phyloP scores from a whole-genome alignment of 2,329 filamentous ascomycete genomes.

The Colletotrichum sp. region DNA sequence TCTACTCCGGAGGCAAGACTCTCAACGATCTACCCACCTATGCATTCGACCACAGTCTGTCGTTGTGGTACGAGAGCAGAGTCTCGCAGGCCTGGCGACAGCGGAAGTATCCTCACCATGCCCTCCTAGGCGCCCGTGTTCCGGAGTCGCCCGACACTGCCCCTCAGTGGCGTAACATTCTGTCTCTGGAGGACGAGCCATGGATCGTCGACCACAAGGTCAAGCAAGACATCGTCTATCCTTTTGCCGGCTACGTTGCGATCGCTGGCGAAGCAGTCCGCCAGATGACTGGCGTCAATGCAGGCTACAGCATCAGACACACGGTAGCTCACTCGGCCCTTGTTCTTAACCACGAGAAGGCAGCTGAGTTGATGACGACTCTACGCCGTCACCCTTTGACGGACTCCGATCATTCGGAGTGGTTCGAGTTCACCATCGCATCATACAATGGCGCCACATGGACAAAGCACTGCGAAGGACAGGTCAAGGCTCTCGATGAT shows the following conservation, averaged over 20 bases:
- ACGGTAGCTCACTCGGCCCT: not conserved
- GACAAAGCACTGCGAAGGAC: not conserved
- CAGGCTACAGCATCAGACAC: not conserved
- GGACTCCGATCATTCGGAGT: not conserved
- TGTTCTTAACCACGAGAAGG: not conserved
- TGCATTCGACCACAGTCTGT: not conserved
- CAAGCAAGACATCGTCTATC: not conserved
- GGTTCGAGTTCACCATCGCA: not conserved
- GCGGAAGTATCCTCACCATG: not conserved
- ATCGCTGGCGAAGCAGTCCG: conserved; percentile 1
- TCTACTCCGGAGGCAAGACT: not conserved
- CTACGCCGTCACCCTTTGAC: not conserved
- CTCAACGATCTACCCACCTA: not conserved
- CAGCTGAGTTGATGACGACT: not conserved
- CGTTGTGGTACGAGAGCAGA: not conserved
- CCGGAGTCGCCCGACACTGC: not conserved
- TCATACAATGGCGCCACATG: not conserved
- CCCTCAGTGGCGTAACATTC: not conserved
- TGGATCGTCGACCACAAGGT: not conserved
- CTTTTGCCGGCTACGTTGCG: not conserved
- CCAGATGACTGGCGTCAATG: not conserved
- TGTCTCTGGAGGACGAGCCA: not conserved
- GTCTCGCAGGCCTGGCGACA: not conserved
- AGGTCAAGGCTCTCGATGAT: not conserved
- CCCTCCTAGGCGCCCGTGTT: not conserved